Base-by-base conservation (phyloP, 225 moss, liverwort and hornwort species). In the Pleurozium schreberi region DNA sequence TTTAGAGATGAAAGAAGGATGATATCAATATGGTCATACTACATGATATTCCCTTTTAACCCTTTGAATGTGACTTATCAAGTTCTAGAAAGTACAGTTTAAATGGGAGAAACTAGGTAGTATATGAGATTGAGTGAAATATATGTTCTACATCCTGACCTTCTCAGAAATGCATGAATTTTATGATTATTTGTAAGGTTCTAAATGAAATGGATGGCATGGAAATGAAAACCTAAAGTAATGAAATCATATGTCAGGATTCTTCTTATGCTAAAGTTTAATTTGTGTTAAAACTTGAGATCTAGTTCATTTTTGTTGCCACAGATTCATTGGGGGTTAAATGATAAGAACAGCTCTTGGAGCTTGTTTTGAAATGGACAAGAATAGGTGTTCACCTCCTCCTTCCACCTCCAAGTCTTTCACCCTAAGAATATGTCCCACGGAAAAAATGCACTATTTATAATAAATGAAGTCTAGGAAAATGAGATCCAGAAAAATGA, bases 361-460 rank as follows among this genome's bases (percentile, higher is more conserved):
- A 33, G 75, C 8, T 12, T 3, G 7, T 33, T 50, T 50, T 75
- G 49, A 49, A 69, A 33, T 75, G 31, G 31, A 31, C 11, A 47
- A 47, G 47, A 31, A 11, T 2, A 27, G 10, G 10, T 38, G 17
- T 73, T 71, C n/a, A n/a, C n/a, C n/a, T n/a, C n/a, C n/a, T n/a
- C n/a, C n/a, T n/a, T 73, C 28, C 11, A 18, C 30, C 31, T 75
- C 18, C 8, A 49, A 49, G 33, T 33, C 33, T 49, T 33, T 50
- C 50, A 75, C 12, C 33, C 1, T 5, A 3, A 49, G 18, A 49
- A 75, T 0, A 1, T 31, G 1, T 31, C 11, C 4, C 4, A 2
- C 1, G 0, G 16, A 28, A 5, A 18, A 11, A 74, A 31, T 75
- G 45, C 18, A 74, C 30, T 31, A 12, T 30, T 43, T 6, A 6